Conservation (phyloP, 140 eudicot genomes). For the Bidens hawaiensis region DNA sequence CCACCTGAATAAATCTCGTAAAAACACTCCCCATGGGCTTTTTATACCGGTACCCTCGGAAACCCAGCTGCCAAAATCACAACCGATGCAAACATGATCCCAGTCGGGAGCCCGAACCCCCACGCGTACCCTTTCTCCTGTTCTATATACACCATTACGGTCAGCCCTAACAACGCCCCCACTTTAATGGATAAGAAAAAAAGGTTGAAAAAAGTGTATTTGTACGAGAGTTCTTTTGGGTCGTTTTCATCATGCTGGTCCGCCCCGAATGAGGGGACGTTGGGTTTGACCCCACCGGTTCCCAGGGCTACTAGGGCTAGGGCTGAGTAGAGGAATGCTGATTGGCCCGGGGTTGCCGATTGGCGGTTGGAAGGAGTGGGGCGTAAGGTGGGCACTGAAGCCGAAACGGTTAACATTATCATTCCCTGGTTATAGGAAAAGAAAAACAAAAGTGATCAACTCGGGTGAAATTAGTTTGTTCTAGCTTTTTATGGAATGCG, state of each 20-base stretch:
- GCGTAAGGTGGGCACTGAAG: slow-evolving; percentile 54
- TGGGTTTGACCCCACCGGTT: slow-evolving; percentile 83
- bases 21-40: slow-evolving; percentile 82
- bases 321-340: slow-evolving; percentile 51
- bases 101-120: slow-evolving; percentile 76
- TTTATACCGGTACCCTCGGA: slow-evolving; percentile 51
- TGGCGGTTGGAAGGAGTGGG: slow-evolving; percentile 62
- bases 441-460: not conserved
- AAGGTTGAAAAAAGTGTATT: slow-evolving; percentile 57
- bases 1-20: slow-evolving; percentile 74
- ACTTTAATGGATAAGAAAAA: slow-evolving; percentile 70
- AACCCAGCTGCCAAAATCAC: no score
- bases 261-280: no score
- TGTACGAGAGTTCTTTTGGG: slow-evolving; percentile 45
- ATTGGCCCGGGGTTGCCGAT: slow-evolving; percentile 52
- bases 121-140: slow-evolving; percentile 60
- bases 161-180: slow-evolving; percentile 70
- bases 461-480: not conserved
- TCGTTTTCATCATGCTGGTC: slow-evolving; percentile 78
- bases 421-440: slow-evolving; percentile 43
- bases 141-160: slow-evolving; percentile 58
- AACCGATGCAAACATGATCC: no score
- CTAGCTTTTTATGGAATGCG: not conserved
- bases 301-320: slow-evolving; percentile 76
- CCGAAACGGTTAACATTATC: slow-evolving; percentile 69